Conservation (phyloP, 2,329 filamentous ascomycete genomes). For the Diaporthe sp. region DNA sequence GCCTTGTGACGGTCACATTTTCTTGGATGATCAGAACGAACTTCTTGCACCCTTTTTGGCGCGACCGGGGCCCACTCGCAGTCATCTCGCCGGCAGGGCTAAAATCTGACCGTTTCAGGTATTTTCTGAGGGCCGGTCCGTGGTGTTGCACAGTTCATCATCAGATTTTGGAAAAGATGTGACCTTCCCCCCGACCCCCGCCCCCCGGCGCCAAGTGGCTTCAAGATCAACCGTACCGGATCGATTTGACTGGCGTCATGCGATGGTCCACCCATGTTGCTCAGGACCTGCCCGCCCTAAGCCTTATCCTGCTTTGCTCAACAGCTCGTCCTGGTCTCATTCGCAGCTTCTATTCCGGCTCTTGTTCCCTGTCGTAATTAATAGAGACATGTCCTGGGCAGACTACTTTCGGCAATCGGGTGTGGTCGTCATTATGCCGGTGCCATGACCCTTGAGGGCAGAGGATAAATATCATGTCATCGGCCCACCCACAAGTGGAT, state of each 20-base stretch:
- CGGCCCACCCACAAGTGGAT: conserved; percentile 26
- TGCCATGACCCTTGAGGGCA: conserved; percentile 4
- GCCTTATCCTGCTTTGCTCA: conserved; percentile 16
- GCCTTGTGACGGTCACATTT: conserved; percentile 9
- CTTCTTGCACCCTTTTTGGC: background rate
- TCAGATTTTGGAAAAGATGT: conserved; percentile 4
- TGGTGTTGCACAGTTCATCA: conserved; percentile 11
- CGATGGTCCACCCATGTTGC: conserved; percentile 10
- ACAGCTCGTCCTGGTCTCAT: conserved; percentile 15
- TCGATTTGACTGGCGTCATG: background rate
- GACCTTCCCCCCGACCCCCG: background rate
- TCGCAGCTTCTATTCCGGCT: conserved; percentile 20
- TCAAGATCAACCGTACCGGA: background rate
- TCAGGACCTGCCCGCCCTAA: conserved; percentile 12
- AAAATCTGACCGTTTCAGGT: conserved; percentile 29
- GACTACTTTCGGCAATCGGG: conserved; percentile 24
- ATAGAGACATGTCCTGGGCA: conserved; percentile 19
- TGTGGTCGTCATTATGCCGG: conserved; percentile 20
- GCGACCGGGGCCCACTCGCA: background rate
- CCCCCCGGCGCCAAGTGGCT: background rate
- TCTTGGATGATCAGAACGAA: background rate
- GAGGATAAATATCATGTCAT: conserved; percentile 24
- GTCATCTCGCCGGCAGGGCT: conserved; percentile 16
- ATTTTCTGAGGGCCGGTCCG: conserved; percentile 30
- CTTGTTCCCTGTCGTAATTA: conserved; percentile 22